A percentile compares a stretch with the other conserved stretches of the same genome.
phyloP scores from a whole-genome alignment of 768 basidiomycete species.

The Boletus subcaerulescens region DNA sequence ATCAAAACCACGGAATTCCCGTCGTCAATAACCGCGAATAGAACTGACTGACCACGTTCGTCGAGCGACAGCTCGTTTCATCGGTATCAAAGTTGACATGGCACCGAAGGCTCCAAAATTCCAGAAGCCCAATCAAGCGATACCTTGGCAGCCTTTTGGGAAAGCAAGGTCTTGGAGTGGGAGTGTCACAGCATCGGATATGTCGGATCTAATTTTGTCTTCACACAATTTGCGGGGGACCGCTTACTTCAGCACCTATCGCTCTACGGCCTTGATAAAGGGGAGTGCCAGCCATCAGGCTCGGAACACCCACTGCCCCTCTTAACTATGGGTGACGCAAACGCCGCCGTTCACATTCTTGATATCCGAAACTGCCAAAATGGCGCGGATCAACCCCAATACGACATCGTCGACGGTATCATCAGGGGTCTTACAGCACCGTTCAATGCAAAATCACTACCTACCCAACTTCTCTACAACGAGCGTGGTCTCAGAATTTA shows the following conservation, averaged over 20 bases:
- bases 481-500: conserved; percentile 83
- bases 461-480: conserved; percentile 84
- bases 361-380: conserved; percentile 20
- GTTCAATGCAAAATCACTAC: conserved; percentile 57
- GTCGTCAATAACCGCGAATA: no score
- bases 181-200: not conserved
- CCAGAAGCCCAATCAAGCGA: no score
- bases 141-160: not conserved
- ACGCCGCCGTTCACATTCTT: conserved; percentile 16
- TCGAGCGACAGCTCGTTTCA: no score
- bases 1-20: no score
- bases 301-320: not conserved
- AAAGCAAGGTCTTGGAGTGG: not conserved
- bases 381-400: not conserved
- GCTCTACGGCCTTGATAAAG: conserved; percentile 1
- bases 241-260: conserved; percentile 1
- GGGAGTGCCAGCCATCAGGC: not conserved
- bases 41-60: no score
- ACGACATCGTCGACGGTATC: conserved; percentile 46
- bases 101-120: no score
- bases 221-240: not conserved
- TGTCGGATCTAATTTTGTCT: not conserved
- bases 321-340: conserved; percentile 20
- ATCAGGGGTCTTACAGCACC: conserved; percentile 54
- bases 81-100: no score